These are phyloP conservation scores for Lasiosphaeriaceae sp. DNA, from an alignment of 495 filamentous ascomycete species.

Conservation along the genomic window DNA sequence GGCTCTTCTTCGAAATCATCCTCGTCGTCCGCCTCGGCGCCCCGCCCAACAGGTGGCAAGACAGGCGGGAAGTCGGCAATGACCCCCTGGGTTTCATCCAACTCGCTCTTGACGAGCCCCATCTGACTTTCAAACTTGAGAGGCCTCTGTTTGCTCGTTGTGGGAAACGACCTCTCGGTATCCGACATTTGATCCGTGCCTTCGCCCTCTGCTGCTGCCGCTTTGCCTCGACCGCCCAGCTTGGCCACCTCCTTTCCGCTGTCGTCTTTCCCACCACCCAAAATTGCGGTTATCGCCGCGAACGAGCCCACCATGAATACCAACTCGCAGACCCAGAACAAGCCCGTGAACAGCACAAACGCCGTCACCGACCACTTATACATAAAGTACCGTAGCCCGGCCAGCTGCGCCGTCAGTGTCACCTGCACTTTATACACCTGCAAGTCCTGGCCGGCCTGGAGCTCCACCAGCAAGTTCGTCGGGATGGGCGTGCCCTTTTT, in stretches of 20 bases:
- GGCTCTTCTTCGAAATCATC: constrained; percentile 19
- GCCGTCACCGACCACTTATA: constrained; percentile 68
- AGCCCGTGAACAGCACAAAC: constrained; percentile 59
- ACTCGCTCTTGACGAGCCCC: constrained; percentile 18
- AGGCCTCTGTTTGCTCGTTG: constrained; percentile 45
- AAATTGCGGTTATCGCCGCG: neutral
- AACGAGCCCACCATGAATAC: constrained; percentile 45
- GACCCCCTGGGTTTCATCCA: constrained; percentile 21
- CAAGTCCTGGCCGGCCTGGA: constrained; percentile 62
- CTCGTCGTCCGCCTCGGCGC: constrained; percentile 31
- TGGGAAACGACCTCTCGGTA: constrained; percentile 53
- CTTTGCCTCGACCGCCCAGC: neutral
- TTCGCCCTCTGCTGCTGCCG: neutral
- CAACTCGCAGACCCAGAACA: constrained; percentile 76
- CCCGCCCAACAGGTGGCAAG: constrained; percentile 10
- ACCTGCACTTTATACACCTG: constrained; percentile 71
- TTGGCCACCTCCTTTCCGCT: neutral
- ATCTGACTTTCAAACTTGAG: constrained; percentile 33
- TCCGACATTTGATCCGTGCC: constrained; percentile 12
- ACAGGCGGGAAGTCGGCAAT: neutral
- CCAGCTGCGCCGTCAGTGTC: constrained; percentile 65
- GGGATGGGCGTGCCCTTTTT: constrained; percentile 55
- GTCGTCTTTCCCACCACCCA: neutral
- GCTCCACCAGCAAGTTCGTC: constrained; percentile 54
- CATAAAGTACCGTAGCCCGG: constrained; percentile 81